Conservation (phyloP, 768 basidiomycete species). For the Ephemerocybe angulata region DNA sequence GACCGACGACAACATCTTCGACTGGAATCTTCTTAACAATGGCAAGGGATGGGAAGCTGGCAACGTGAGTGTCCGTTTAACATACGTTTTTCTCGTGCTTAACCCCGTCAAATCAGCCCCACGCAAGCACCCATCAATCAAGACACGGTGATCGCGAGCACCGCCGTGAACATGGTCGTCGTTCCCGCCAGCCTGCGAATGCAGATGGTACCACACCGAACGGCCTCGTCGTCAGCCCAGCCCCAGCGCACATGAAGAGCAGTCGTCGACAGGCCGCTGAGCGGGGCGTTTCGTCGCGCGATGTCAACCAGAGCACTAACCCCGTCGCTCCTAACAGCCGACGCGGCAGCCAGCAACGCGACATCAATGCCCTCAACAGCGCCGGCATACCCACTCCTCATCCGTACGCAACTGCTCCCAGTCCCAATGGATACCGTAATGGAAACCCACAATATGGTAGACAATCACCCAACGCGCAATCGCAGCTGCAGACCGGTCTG, state of each 20-base stretch:
- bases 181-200: slow-evolving; percentile 51
- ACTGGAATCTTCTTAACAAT: slow-evolving; percentile 93
- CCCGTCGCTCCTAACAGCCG: slow-evolving; percentile 64
- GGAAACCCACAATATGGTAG: slow-evolving; percentile 48
- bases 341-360: slow-evolving; percentile 62
- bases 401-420: slow-evolving; percentile 69
- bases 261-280: slow-evolving; percentile 49
- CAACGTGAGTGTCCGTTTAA: slow-evolving; percentile 47
- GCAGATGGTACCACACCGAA: slow-evolving; percentile 51
- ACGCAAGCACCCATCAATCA: slow-evolving; percentile 49
- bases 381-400: slow-evolving; percentile 53
- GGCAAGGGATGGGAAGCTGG: slow-evolving; percentile 96
- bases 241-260: slow-evolving; percentile 63
- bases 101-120: slow-evolving; percentile 51
- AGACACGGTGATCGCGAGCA: slow-evolving; percentile 56
- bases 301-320: slow-evolving; percentile 57
- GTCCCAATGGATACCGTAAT: slow-evolving; percentile 52
- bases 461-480: slow-evolving; percentile 46
- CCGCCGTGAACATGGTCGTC: slow-evolving; percentile 53
- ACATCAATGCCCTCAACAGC: slow-evolving; percentile 30
- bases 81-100: slow-evolving; percentile 26
- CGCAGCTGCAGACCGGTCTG: slow-evolving; percentile 31
- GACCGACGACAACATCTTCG: slow-evolving; percentile 87
- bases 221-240: slow-evolving; percentile 61
- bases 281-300: slow-evolving; percentile 44